Evolutionary conservation across 345 rosid species (phyloP), one percentile per base, ranked within the genome.

Genomic region (Gynandropsis gynandra): DNA sequence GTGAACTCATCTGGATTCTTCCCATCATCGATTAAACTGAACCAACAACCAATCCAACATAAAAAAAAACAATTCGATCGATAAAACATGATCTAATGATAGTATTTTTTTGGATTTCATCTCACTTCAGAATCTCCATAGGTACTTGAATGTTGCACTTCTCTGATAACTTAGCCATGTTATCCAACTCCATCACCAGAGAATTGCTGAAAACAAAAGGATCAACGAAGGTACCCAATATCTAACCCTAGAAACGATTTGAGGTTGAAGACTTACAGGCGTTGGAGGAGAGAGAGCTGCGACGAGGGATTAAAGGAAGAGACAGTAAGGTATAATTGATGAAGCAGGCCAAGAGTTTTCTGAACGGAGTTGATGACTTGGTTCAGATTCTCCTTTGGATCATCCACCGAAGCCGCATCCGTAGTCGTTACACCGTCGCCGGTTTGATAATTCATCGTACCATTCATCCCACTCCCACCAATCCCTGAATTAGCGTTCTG

Each of bases 61-160:
- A 9, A 42, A 27, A n/a, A n/a, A n/a, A n/a, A n/a, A n/a, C n/a
- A n/a, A n/a, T n/a, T n/a, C n/a, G n/a, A n/a, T n/a, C n/a, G n/a
- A n/a, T n/a, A n/a, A n/a, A n/a, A n/a, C n/a, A n/a, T n/a, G n/a
- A n/a, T n/a, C n/a, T n/a, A n/a, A n/a, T n/a, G n/a, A n/a, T n/a
- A n/a, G n/a, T n/a, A n/a, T n/a, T n/a, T n/a, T n/a, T n/a, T n/a
- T 41, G 18, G 24, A 16, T 5, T 13, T 39, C n/a, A 0, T 32
- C 56, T 61, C 65, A 90, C 96, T 66, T 76, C 8, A 92, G 80
- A 61, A 92, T 89, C 70, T 87, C 98, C 76, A 87, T 71, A 9
- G 98, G 98, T 39, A 92, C 78, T 63, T 85, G 95, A 72, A 92
- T 69, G 60, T 74, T 76, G 61, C 95, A 87, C 70, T 87, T 87